Conservation (phyloP, 2,329 filamentous ascomycete species). For the Colletotrichum truncatum region DNA sequence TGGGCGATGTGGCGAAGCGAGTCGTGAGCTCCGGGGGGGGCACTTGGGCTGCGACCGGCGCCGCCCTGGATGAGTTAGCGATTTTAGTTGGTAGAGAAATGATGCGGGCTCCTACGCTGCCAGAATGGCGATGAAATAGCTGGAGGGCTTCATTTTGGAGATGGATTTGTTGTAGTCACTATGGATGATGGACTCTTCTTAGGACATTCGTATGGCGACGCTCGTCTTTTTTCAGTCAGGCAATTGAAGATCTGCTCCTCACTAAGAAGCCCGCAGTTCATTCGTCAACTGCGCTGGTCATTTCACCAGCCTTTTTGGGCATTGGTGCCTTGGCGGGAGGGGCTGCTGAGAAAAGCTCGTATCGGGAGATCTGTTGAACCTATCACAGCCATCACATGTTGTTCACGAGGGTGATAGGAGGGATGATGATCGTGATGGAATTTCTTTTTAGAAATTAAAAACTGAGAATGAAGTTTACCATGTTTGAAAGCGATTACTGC, state of each 20-base stretch:
- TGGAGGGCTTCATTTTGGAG: background rate
- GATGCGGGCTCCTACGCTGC: background rate
- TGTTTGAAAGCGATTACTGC: too few relatives aligned
- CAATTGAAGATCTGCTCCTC: background rate
- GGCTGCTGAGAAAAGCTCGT: background rate
- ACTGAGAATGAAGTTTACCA: too few relatives aligned
- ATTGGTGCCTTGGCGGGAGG: constrained; percentile 8
- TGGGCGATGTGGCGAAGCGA: background rate
- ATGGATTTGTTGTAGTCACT: too few relatives aligned
- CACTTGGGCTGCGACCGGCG: constrained; percentile 8
- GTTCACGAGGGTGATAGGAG: too few relatives aligned
- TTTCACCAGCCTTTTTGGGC: constrained; percentile 8
- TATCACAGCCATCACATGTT: too few relatives aligned
- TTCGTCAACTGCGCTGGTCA: background rate
- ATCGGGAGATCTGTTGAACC: background rate
- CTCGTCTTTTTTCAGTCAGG: background rate
- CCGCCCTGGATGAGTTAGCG: background rate
- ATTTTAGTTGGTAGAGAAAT: rapidly evolving
- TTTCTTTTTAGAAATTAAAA: too few relatives aligned
- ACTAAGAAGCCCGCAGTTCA: background rate
- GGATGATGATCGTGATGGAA: too few relatives aligned
- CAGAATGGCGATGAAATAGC: background rate
- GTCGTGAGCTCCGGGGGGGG: background rate
- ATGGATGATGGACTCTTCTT: background rate
- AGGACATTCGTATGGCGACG: background rate